These are phyloP conservation scores for Penstemon davidsonii DNA, from an alignment of 257 asterid genomes.

Conservation along the genomic window DNA sequence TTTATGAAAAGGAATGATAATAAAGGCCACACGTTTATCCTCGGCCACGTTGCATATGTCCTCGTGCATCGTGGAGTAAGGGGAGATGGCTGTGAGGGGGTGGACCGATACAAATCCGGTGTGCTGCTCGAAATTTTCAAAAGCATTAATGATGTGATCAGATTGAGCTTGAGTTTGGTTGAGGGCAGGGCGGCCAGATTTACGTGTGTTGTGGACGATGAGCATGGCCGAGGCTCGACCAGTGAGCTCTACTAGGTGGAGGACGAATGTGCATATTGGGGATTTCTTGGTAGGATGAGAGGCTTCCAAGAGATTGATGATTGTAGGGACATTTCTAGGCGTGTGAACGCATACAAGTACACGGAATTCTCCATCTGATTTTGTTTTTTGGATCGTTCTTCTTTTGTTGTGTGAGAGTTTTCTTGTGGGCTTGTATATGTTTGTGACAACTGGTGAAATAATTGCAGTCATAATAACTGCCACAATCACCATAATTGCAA, in stretches of 20 bases:
- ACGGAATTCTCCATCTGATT: conserved; percentile 67
- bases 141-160: conserved; percentile 83
- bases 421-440: conserved; percentile 66
- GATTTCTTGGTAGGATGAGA: conserved; percentile 74
- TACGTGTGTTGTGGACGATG: conserved; percentile 71
- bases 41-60: conserved; percentile 77
- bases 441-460: conserved; percentile 65
- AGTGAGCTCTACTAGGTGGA: conserved; percentile 89
- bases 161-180: conserved; percentile 88
- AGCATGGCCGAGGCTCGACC: conserved; percentile 97
- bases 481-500: conserved; percentile 83
- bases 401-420: conserved; percentile 58
- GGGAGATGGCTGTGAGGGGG: conserved; percentile 85
- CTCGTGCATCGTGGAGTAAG: conserved; percentile 94
- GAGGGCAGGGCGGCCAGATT: conserved; percentile 61
- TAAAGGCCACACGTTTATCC: conserved; percentile 71
- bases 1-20: conserved; percentile 83
- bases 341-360: conserved; percentile 70
- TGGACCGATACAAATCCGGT: conserved; percentile 56
- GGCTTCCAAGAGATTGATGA: conserved; percentile 84
- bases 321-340: conserved; percentile 80
- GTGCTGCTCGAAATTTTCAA: conserved; percentile 80
- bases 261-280: conserved; percentile 66
- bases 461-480: conserved; percentile 71
- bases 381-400: conserved; percentile 62